phyloP scores from a whole-genome alignment of 208 protist genomes.

The Acanthamoeba divionensis region DNA sequence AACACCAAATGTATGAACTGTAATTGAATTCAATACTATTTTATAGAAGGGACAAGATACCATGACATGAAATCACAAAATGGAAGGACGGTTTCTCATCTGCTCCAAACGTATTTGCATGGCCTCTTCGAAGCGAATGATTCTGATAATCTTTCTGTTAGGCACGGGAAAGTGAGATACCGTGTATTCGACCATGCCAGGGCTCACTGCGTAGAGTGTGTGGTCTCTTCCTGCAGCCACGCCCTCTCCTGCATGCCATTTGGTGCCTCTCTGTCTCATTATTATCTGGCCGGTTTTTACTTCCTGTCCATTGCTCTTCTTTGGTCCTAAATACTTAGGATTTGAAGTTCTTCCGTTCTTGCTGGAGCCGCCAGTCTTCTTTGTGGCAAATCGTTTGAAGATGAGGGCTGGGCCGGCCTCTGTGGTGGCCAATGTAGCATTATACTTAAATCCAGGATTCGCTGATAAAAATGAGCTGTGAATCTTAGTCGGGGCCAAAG shows the following conservation, averaged over 20 bases:
- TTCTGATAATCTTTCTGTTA: neutral
- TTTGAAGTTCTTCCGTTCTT: slow-evolving; percentile 58
- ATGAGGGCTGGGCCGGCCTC: too few relatives aligned
- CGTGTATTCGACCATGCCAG: slow-evolving; percentile 47
- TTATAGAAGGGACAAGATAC: too few relatives aligned
- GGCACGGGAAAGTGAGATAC: slow-evolving; percentile 4
- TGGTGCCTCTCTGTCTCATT: slow-evolving; percentile 64
- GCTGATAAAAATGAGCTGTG: too few relatives aligned
- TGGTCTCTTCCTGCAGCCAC: slow-evolving; percentile 64
- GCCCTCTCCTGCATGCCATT: slow-evolving; percentile 51
- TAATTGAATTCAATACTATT: too few relatives aligned
- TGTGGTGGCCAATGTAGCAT: too few relatives aligned
- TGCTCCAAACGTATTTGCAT: neutral
- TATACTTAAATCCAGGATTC: too few relatives aligned
- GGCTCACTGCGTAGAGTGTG: slow-evolving; percentile 63
- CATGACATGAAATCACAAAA: too few relatives aligned
- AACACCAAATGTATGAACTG: too few relatives aligned
- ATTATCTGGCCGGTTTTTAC: slow-evolving; percentile 69
- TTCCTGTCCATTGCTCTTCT: slow-evolving; percentile 60
- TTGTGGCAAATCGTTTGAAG: slow-evolving; percentile 59
- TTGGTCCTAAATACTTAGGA: slow-evolving; percentile 67
- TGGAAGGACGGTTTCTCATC: neutral
- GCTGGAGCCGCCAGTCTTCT: slow-evolving; percentile 67
- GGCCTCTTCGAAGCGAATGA: neutral
- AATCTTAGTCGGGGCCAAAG: too few relatives aligned